Base-by-base conservation (phyloP, 1,284 basidiomycete species). In the Apiotrichum montevideense region DNA sequence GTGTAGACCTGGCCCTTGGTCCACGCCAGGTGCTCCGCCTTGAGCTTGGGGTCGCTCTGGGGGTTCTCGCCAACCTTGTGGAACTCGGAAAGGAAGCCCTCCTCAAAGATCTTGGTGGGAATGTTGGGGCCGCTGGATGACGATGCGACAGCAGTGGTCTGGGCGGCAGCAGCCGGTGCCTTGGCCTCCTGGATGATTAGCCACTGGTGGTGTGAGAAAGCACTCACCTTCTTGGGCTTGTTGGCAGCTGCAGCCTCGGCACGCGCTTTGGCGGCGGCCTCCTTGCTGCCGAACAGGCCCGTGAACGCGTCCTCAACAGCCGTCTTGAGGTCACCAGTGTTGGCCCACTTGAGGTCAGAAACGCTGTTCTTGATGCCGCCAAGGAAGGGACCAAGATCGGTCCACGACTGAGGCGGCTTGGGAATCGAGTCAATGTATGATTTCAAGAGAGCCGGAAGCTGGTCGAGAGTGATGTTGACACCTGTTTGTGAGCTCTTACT, bases 31-130 rank as follows among this genome's bases (percentile, higher is more conserved):
- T 99, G 96, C 64, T 85, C 79, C 59, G 91, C 85, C 55, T 87
- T 87, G 58, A 97, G 83, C 57, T 83, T 80, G 6, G 86, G 82
- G 61, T 87, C 82, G 54, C 88, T 83, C 77, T 99, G 96, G 39
- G 90, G 87, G 77, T 98, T 99, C 69, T 83, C 93, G 51, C 96
- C 96, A 7, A 92, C 90, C 70, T 88, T 91, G 76, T 99, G 94
- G 43, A 99, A 85, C 58, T 84, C 81, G 4, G 92, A 92, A 14
- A 99, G 83, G 80, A 97, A 98, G 11, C 96, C 96, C 72, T 96
- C 92, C 61, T 88, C 85, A 73, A 98, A 99, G 54, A 98, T 90
- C 14, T 70, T 71, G 42, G 73, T 74, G n/a, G 75, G 74, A 52
- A 76, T 71, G 46, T 63, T 62, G 7, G 68, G 68, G 13, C 67